Percentiles rank a stretch among this genome's conserved stretches.
Evolutionary conservation across 2,329 filamentous ascomycete genomes (phyloP).

Genomic region (Karstenula rhodostoma): DNA sequence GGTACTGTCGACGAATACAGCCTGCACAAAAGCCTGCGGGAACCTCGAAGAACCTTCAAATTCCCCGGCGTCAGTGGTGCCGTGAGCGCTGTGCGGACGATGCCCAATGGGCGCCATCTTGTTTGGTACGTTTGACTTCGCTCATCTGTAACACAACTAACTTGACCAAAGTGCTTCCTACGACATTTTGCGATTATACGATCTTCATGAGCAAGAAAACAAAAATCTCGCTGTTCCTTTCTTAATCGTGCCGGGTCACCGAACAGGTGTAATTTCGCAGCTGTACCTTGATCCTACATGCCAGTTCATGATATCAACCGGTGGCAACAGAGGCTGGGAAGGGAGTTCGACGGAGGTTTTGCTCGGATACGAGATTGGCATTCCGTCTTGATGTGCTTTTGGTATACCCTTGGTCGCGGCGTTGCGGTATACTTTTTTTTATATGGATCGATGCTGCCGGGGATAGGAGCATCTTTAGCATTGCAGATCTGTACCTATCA

Average conservation of each 20-base stretch:
- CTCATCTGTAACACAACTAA: neutral
- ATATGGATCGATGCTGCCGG: neutral
- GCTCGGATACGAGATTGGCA: slow-evolving; percentile 89
- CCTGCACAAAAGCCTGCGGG: slow-evolving; percentile 79
- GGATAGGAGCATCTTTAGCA: slow-evolving; percentile 1
- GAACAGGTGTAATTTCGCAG: slow-evolving; percentile 86
- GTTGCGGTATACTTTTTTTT: slow-evolving; percentile 9
- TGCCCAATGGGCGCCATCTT: slow-evolving; percentile 92
- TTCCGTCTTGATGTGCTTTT: slow-evolving; percentile 42
- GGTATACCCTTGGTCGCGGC: slow-evolving; percentile 38
- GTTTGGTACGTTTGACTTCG: slow-evolving; percentile 70
- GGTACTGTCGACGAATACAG: slow-evolving; percentile 94
- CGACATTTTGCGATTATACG: slow-evolving; percentile 92
- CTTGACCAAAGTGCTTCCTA: slow-evolving; percentile 73
- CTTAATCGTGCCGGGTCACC: slow-evolving; percentile 90
- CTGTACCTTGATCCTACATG: slow-evolving; percentile 89
- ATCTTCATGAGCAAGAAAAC: slow-evolving; percentile 72
- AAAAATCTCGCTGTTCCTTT: slow-evolving; percentile 85
- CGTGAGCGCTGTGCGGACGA: slow-evolving; percentile 85
- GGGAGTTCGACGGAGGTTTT: slow-evolving; percentile 88
- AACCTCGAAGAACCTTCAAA: slow-evolving; percentile 79
- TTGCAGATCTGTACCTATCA: neutral
- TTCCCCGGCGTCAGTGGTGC: slow-evolving; percentile 90
- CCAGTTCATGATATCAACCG: slow-evolving; percentile 89
- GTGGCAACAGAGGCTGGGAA: slow-evolving; percentile 95